phyloP scores from a whole-genome alignment of 371 early-diverging fungal species.

The Nematocida major region DNA sequence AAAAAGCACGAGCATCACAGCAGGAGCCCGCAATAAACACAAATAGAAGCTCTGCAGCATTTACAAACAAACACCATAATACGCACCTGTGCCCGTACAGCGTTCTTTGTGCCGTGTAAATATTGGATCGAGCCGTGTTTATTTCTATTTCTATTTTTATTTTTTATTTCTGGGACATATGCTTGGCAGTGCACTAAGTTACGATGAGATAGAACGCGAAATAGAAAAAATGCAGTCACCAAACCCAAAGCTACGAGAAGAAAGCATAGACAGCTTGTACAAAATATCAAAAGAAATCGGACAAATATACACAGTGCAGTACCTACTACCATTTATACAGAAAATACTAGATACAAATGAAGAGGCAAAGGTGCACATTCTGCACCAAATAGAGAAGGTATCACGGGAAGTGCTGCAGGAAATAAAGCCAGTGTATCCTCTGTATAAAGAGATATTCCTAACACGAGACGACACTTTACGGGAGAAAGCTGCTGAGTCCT shows the following conservation, averaged over 20 bases:
- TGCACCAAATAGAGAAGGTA: constrained; percentile 30
- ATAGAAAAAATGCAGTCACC: constrained; percentile 45
- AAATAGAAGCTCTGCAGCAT: no score
- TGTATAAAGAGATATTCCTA: constrained; percentile 41
- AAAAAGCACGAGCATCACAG: no score
- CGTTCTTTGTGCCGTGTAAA: no score
- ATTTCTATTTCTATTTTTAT: constrained; percentile 17
- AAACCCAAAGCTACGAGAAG: constrained; percentile 30
- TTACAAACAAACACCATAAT: no score
- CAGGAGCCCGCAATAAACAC: no score
- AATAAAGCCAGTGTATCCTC: constrained; percentile 8
- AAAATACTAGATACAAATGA: constrained; percentile 50
- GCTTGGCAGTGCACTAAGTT: constrained; percentile 8
- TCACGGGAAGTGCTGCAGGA: constrained; percentile 18
- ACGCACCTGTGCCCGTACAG: no score
- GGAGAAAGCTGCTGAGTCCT: neutral
- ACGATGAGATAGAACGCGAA: constrained; percentile 48
- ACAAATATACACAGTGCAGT: constrained; percentile 23
- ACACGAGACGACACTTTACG: constrained; percentile 26
- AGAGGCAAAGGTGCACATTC: constrained; percentile 33
- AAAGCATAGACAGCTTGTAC: constrained; percentile 25
- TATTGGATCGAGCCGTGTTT: no score
- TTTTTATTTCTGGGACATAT: constrained; percentile 14
- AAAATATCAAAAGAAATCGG: constrained; percentile 37
- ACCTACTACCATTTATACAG: constrained; percentile 43